A percentile compares a stretch with the other conserved stretches of the same genome.
These are phyloP conservation scores for Cladophialophora yegresii DNA, from an alignment of 2,329 filamentous ascomycete genomes.

Conservation along the genomic window DNA sequence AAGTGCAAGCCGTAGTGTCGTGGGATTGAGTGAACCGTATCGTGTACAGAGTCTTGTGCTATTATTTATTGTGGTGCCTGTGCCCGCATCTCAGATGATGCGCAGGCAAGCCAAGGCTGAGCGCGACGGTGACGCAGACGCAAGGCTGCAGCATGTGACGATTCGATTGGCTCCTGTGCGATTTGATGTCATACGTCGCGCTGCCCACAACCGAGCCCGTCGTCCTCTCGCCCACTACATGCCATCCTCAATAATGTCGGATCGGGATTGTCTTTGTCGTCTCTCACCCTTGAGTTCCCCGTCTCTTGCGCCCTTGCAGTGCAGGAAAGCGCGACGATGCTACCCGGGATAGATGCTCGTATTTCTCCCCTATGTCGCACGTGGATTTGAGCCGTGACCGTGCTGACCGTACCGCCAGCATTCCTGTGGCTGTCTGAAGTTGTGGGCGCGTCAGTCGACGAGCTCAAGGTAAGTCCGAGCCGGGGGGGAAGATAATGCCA, in stretches of 20 bases:
- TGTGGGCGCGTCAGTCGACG: constrained; percentile 65
- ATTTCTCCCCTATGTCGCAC: constrained; percentile 36
- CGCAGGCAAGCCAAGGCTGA: background rate
- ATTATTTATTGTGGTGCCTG: background rate
- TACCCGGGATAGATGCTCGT: constrained; percentile 66
- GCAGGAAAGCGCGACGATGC: constrained; percentile 50
- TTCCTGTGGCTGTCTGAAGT: constrained; percentile 61
- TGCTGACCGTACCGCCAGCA: constrained; percentile 47
- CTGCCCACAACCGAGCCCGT: background rate
- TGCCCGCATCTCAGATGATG: background rate
- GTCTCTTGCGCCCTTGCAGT: background rate
- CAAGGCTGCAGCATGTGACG: constrained; percentile 6
- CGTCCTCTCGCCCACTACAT: background rate
- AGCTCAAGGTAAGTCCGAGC: constrained; percentile 61
- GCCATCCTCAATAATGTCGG: background rate
- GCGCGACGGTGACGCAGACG: background rate
- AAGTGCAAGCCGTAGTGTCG: background rate
- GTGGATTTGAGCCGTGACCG: constrained; percentile 11
- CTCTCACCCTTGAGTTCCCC: constrained; percentile 5
- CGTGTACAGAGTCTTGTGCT: background rate
- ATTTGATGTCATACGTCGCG: constrained; percentile 2
- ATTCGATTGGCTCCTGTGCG: background rate
- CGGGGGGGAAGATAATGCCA: background rate
- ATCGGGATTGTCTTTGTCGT: background rate
- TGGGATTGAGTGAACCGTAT: background rate